phyloP scores from a whole-genome alignment of 176 grass and related monocot genomes.

The Bothriochloa decipiens region DNA sequence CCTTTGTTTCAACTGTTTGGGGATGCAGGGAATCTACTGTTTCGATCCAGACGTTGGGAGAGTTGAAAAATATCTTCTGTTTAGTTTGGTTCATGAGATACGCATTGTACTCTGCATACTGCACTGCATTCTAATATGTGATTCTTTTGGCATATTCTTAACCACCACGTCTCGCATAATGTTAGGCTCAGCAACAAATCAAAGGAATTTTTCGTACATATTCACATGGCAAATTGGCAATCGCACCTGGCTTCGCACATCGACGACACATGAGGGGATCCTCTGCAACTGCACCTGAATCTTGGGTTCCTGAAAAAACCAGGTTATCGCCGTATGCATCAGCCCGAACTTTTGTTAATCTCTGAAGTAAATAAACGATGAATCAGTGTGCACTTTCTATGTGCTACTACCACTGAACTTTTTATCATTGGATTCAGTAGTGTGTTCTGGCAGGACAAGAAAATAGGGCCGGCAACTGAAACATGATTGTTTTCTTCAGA shows the following conservation, averaged over 20 bases:
- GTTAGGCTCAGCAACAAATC: constrained; percentile 8
- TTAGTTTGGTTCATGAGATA: constrained; percentile 7
- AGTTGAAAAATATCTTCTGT: neutral
- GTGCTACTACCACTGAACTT: neutral
- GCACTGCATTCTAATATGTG: neutral
- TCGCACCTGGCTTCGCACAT: constrained; percentile 32
- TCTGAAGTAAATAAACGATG: neutral
- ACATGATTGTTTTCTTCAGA: neutral
- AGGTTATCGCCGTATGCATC: neutral
- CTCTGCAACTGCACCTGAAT: constrained; percentile 35
- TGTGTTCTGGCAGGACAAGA: neutral
- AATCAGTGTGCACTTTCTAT: neutral
- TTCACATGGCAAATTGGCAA: constrained; percentile 48
- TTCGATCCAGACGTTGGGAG: neutral
- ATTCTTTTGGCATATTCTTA: constrained; percentile 28
- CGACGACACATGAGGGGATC: constrained; percentile 34
- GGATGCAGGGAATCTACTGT: neutral
- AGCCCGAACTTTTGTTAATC: neutral
- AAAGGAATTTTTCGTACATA: constrained; percentile 35
- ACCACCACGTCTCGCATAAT: constrained; percentile 26
- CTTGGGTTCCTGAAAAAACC: constrained; percentile 27
- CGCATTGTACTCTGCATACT: neutral
- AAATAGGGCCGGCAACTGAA: constrained; percentile 18
- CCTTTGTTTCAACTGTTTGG: neutral
- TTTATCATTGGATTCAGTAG: constrained; percentile 4